Percentiles rank a stretch among this genome's conserved stretches.
Conservation (phyloP, 345 rosid genomes). For the Arabis hirsuta region DNA sequence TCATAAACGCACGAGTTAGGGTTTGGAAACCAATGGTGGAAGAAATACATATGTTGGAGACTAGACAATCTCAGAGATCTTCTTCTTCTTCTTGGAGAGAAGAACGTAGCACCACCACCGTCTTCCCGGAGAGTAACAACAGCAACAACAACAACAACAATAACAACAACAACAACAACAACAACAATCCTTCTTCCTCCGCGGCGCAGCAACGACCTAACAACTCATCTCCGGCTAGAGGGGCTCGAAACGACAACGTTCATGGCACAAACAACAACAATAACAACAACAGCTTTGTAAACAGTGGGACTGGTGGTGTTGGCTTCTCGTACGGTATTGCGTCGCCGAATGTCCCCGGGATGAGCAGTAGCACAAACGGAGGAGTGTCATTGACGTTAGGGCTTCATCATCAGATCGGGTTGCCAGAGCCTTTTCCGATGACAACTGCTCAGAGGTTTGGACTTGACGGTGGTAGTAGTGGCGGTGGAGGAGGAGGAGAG, state of each 20-base stretch:
- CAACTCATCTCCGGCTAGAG: conserved; percentile 49
- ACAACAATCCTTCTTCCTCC: conserved; percentile 38
- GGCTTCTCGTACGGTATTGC: conserved; percentile 44
- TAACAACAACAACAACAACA: background rate
- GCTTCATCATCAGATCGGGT: conserved; percentile 79
- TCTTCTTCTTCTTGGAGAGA: conserved; percentile 59
- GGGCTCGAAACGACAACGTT: conserved; percentile 53
- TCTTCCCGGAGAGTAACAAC: conserved; percentile 42
- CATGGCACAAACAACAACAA: conserved; percentile 26
- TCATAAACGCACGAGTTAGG: conserved; percentile 93
- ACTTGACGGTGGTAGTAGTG: conserved; percentile 56
- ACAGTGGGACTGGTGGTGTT: conserved; percentile 49
- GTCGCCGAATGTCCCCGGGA: conserved; percentile 42
- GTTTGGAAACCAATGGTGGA: conserved; percentile 99
- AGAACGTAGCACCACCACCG: conserved; percentile 46
- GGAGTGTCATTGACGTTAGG: conserved; percentile 83
- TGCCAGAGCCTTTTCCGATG: conserved; percentile 70
- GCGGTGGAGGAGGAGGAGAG: conserved; percentile 53
- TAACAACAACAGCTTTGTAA: conserved; percentile 45
- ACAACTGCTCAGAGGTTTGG: conserved; percentile 70
- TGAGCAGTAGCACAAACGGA: conserved; percentile 47
- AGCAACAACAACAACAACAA: background rate
- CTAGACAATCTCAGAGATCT: conserved; percentile 62
- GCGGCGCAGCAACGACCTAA: conserved; percentile 30
- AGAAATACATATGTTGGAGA: conserved; percentile 83